Evolutionary conservation across 768 basidiomycete genomes (phyloP), one percentile per base, ranked within the genome.

Genomic region (Mycena kentingensis): DNA sequence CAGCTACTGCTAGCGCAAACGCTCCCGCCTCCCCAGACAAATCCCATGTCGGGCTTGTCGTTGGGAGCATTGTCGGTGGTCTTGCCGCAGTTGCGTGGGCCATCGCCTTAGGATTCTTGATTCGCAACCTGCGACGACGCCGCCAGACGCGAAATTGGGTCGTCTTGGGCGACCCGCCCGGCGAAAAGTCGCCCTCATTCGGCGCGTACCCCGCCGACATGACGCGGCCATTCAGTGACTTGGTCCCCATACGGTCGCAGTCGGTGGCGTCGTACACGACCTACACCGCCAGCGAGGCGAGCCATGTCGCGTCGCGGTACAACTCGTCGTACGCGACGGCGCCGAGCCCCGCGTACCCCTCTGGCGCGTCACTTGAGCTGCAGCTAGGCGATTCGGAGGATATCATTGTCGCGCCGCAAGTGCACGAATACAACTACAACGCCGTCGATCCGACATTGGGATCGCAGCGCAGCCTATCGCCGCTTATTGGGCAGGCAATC

Each of bases 31-130:
- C 66, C 4, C 49, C 67, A 5, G 44, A 64, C 6, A 63, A 69
- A 16, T 55, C 69, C 12, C 52, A 60, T 3, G 61, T 66, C 1
- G 77, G 74, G 1, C 70, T 72, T 6, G 77, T 87, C 25, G 76
- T 73, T 4, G 86, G 83, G 2, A 76, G 77, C 24, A 73, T 79
- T 18, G 55, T 85, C 3, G 84, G 80, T 5, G 79, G 72, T 2
- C 60, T 74, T 3, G 75, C 66, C 15, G 48, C 81, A 26, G 32
- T 73, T 6, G 58, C 68, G 22, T 56, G 54, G 5, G 55, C 77
- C 19, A 60, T 70, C 13, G 60, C 68, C 6, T 45, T 73, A 47
- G 69, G 71, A 51, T 52, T 73, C 27, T 70, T 65, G 29, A 55
- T 73, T 29, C 67, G 60, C 54, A 35, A 65, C 39, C 55, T 52